Base-by-base conservation (phyloP, 768 basidiomycete species). In the Russula foetens region DNA sequence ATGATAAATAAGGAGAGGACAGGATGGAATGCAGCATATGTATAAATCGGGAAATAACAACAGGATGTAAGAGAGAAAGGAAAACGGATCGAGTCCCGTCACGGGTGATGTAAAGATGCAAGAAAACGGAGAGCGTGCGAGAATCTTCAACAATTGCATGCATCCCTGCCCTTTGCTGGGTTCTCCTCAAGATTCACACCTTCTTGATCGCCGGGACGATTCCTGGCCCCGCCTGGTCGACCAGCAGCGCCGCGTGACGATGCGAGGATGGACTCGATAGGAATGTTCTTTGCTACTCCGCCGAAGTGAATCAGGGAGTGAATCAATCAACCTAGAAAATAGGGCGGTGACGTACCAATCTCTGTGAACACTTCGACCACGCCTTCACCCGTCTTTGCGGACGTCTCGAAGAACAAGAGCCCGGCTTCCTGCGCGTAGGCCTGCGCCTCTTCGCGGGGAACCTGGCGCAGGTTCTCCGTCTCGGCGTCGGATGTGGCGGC, bases 301-400 rank as follows among this genome's bases (percentile, higher is more conserved):
- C 15, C n/a, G 41, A 29, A 53, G 52, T 23, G 46, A 11, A 43
- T 17, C 21, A 26, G 58, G 39, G 14, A 2, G 39, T 31, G 50
- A 28, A 7, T 48, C 56, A 28, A 7, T 48, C 56, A 57, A n/a
- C 24, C 39, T 23, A 28, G 35, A 26, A 49, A 35, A n/a, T n/a
- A n/a, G n/a, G n/a, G n/a, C 12, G 29, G 28, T 17, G 15, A 73
- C 83, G 58, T 55, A 98, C 95, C 96, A 69, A 99, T 98, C 75
- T 98, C 95, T 12, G 95, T 98, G 73, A 99, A 99, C 31, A 98
- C 84, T 69, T 98, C 97, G 26, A 93, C 89, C 57, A 98, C 84
- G 41, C 93, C 94, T 69, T 95, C 90, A 19, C 95, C 94, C 5
- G 92, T 92, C 84, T 98, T 99, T 26, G 97, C 97, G 69, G 88